Base-by-base conservation (phyloP, 352 stramenopile genomes). In the Phytophthora hibernalis region DNA sequence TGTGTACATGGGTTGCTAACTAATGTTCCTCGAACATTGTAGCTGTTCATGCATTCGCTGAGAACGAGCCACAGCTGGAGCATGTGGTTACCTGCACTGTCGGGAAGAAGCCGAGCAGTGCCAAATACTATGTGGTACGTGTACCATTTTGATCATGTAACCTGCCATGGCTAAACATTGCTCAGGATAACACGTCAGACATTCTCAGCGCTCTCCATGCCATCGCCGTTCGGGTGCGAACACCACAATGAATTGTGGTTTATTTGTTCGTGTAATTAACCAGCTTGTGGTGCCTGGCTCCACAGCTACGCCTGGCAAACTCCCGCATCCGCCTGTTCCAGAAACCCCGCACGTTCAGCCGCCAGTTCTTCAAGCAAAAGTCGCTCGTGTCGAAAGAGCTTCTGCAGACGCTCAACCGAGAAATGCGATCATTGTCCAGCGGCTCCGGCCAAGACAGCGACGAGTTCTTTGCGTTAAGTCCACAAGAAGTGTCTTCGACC, bases 81-180 rank as follows among this genome's bases (percentile, higher is more conserved):
- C 66, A 96, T 55, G 76, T 96, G 6, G 92, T 98, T 57, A 99
- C 97, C 0, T 97, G 91, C 61, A 99, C 97, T 0, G 96, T 99
- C 3, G 97, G 97, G 1, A 98, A 98, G 80, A 99, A 99, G 68
- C 97, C 97, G 1, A 98, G 91, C 68, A 87, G 85, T 42, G 98
- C 98, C n/a, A 89, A 97, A 38, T 97, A 85, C 64, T 99, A 98
- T 68, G 77, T 99, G 57, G 83, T 92, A 65, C 35, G 76, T 35
- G 0, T 2, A 28, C 10, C 35, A 42, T 12, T 26, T 21, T 7
- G 47, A 37, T 20, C 13, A 18, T 16, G 0, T 42, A 42, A 16
- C 3, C 35, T 15, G 13, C 18, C 4, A 18, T 21, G 4, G 6
- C 12, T 30, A 33, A 38, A 37, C 16, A 5, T 3, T 24, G 4